Percentiles rank a stretch among this genome's conserved stretches.
phyloP scores from a whole-genome alignment of 495 filamentous ascomycete species.

The Pyrenula aspistea region DNA sequence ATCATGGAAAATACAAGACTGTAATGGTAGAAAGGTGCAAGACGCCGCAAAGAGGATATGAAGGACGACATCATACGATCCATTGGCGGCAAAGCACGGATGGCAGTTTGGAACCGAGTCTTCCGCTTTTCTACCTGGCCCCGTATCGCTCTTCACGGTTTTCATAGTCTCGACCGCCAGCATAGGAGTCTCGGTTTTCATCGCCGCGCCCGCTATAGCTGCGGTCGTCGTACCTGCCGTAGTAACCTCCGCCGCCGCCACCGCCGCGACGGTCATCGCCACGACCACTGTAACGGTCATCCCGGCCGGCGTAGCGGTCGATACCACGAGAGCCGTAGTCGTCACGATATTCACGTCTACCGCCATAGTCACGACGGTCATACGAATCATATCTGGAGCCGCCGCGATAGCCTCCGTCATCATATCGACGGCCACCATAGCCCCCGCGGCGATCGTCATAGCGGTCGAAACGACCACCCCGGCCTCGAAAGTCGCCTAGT shows the following conservation, averaged over 20 bases:
- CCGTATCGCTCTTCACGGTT: conserved; percentile 33
- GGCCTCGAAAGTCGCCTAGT: conserved; percentile 44
- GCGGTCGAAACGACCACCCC: conserved; percentile 42
- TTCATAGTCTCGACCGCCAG: conserved; percentile 42
- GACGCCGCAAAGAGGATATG: neutral
- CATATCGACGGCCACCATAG: conserved; percentile 35
- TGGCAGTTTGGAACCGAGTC: neutral
- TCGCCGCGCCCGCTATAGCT: conserved; percentile 45
- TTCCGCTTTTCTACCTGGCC: neutral
- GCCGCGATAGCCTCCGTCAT: conserved; percentile 20
- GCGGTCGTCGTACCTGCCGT: conserved; percentile 29
- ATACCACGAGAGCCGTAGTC: conserved; percentile 55
- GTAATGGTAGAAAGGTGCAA: neutral
- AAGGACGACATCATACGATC: neutral
- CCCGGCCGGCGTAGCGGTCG: conserved; percentile 53
- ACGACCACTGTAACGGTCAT: conserved; percentile 48
- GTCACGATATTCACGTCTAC: conserved; percentile 38
- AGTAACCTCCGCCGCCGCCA: conserved; percentile 27
- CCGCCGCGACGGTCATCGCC: conserved; percentile 33
- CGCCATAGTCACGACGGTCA: conserved; percentile 44
- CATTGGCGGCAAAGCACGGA: neutral
- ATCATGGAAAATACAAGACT: neutral
- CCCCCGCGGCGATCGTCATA: conserved; percentile 40
- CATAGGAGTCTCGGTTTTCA: conserved; percentile 50
- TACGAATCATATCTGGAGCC: conserved; percentile 35